Evolutionary conservation across 2,329 filamentous ascomycete genomes (phyloP).

Genomic region (Stagonosporopsis tanaceti): DNA sequence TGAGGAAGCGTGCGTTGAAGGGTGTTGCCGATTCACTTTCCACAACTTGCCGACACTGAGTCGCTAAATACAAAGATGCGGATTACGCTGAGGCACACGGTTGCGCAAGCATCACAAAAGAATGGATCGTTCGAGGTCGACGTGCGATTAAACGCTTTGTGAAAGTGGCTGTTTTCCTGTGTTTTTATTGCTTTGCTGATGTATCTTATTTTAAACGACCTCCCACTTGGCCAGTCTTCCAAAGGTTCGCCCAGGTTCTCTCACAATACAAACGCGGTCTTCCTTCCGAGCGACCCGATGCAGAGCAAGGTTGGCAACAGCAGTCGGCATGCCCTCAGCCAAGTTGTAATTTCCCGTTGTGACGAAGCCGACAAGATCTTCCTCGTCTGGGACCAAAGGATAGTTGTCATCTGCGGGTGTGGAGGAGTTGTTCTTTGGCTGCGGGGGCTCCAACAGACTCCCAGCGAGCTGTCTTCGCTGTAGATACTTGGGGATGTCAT

Average conservation of each 20-base stretch:
- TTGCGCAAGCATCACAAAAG: neutral
- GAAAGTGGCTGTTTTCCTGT: no score
- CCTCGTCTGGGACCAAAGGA: slow-evolving; percentile 73
- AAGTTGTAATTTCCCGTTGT: slow-evolving; percentile 87
- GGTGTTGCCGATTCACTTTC: neutral
- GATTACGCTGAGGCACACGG: no score
- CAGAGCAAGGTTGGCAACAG: slow-evolving; percentile 74
- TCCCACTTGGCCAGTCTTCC: slow-evolving; percentile 86
- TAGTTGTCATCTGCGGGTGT: slow-evolving; percentile 55
- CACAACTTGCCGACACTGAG: no score
- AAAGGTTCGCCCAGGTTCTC: slow-evolving; percentile 79
- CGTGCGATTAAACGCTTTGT: neutral
- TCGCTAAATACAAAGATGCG: no score
- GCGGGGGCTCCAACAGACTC: slow-evolving; percentile 32
- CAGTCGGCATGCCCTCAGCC: slow-evolving; percentile 75
- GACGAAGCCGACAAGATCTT: slow-evolving; percentile 87
- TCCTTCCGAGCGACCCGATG: slow-evolving; percentile 62
- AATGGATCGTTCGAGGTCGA: neutral
- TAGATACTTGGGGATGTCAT: slow-evolving; percentile 32
- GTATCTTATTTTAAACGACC: slow-evolving; percentile 37
- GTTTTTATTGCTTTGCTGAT: neutral
- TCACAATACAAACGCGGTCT: slow-evolving; percentile 74
- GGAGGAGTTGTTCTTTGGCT: neutral
- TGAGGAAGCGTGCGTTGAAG: neutral
- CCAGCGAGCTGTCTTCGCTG: slow-evolving; percentile 35